Evolutionary conservation across 1,139 yeast genomes (phyloP), one percentile per base, ranked within the genome.

Genomic region (Saccharomycopsis hybrid): DNA sequence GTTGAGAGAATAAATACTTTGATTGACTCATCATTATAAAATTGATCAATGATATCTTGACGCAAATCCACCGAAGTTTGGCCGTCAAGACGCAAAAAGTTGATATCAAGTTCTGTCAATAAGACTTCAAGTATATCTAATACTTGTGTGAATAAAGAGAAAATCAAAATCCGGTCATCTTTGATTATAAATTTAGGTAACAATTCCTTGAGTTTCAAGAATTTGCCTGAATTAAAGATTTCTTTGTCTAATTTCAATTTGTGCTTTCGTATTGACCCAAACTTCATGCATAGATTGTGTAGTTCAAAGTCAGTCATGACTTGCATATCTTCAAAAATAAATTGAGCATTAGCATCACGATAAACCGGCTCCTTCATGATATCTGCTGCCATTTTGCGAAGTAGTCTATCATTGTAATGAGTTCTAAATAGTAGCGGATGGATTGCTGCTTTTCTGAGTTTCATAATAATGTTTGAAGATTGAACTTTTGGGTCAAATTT

Each of bases 291-390:
- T 51, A 92, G 69, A 32, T 72, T 71, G 61, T 89, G 81, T 51
- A 92, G 73, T 65, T 94, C 98, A 63, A 78, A 85, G 68, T 92
- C 99, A 9, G 87, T 77, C 97, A 94, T 88, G n/a, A 85, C 89
- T 62, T 81, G 80, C 97, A 92, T 90, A 65, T 92, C 99, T 66
- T 92, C 98, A 60, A 65, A 78, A 52, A 92, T 89, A 61, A 74
- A 90, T 41, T 76, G 70, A 56, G 73, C 70, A 63, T 87, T 89
- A 25, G 97, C 97, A 45, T 70, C 69, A 53, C 74, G 79, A 65
- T 92, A 92, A 53, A 78, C 82, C 1, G 89, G 88, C 60, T 90
- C 97, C 51, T 73, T 74, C 82, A 86, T 82, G 47, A 92, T 89
- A 28, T 74, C 79, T 55, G 72, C 75, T 43, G 96, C 76, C 97